Conservation (phyloP, 163 green algal genomes). For the Chlorella variabilis region DNA sequence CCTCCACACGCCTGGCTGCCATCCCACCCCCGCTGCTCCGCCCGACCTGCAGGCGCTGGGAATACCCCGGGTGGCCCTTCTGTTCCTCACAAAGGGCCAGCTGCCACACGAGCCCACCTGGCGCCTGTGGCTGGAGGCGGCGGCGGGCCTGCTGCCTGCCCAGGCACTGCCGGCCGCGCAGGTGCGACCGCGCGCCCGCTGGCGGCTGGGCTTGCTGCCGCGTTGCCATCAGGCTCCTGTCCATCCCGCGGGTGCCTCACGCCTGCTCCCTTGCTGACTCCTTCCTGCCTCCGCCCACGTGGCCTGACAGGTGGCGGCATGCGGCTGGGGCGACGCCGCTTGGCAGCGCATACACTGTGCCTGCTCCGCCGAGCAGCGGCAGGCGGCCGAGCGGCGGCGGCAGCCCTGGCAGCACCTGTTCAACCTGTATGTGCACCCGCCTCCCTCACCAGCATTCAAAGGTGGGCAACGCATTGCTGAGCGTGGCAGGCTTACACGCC, state of each 20-base stretch:
- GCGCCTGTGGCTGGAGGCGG: constrained; percentile 40
- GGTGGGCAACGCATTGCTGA: not conserved
- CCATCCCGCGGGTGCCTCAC: too few species aligned
- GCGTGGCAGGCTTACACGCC: too few species aligned
- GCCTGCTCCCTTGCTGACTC: too few species aligned
- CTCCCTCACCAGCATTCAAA: constrained; percentile 30
- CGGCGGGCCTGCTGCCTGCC: constrained; percentile 24
- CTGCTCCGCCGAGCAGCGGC: not conserved
- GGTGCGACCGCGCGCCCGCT: not conserved
- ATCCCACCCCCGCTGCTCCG: not conserved
- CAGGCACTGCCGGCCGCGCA: constrained; percentile 11
- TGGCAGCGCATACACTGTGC: constrained; percentile 1
- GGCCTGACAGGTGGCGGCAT: too few species aligned
- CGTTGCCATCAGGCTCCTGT: too few species aligned
- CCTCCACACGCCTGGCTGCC: too few species aligned
- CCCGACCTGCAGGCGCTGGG: constrained; percentile 24
- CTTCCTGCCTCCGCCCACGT: too few species aligned
- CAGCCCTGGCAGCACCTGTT: constrained; percentile 27
- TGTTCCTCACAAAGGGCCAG: constrained; percentile 43
- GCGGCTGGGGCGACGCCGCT: too few species aligned
- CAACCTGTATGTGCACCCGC: constrained; percentile 46
- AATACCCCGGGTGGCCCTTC: constrained; percentile 42
- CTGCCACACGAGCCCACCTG: constrained; percentile 42
- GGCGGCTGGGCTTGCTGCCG: too few species aligned
- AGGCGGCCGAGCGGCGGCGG: not conserved